These are phyloP conservation scores for Coemansia sp. DNA, from an alignment of 192 early-diverging fungal species.

Conservation along the genomic window DNA sequence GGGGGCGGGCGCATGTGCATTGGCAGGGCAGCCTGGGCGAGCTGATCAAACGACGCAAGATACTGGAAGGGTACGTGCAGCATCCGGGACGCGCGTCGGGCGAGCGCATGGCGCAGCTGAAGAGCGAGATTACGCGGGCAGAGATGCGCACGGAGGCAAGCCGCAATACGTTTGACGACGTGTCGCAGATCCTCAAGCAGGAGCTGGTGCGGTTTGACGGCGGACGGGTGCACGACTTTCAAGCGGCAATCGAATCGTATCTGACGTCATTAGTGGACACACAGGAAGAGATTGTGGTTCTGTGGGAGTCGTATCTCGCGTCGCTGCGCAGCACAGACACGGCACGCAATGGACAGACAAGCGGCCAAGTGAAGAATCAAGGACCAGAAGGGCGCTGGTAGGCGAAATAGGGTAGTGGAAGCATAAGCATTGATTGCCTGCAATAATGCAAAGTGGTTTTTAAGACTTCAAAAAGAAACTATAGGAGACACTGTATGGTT, in stretches of 20 bases:
- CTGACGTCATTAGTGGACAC: constrained; percentile 75
- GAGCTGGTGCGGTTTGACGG: constrained; percentile 81
- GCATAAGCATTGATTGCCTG: not conserved
- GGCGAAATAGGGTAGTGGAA: not conserved
- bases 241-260: constrained; percentile 68
- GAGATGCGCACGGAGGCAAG: constrained; percentile 52
- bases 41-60: constrained; percentile 65
- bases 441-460: not conserved
- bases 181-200: constrained; percentile 65
- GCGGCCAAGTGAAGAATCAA: not conserved
- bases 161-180: constrained; percentile 71
- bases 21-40: constrained; percentile 72
- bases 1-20: constrained; percentile 63
- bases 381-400: not conserved
- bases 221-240: constrained; percentile 78
- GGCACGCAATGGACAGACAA: constrained; percentile 1
- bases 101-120: constrained; percentile 45
- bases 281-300: constrained; percentile 69
- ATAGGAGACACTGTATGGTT: not conserved
- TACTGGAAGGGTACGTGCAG: constrained; percentile 62
- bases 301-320: constrained; percentile 54
- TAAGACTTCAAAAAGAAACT: not conserved
- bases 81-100: constrained; percentile 34
- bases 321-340: constrained; percentile 34
- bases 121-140: constrained; percentile 42